Evolutionary conservation across 2,329 filamentous ascomycete genomes (phyloP).

Genomic region (Aspergillus neotritici): DNA sequence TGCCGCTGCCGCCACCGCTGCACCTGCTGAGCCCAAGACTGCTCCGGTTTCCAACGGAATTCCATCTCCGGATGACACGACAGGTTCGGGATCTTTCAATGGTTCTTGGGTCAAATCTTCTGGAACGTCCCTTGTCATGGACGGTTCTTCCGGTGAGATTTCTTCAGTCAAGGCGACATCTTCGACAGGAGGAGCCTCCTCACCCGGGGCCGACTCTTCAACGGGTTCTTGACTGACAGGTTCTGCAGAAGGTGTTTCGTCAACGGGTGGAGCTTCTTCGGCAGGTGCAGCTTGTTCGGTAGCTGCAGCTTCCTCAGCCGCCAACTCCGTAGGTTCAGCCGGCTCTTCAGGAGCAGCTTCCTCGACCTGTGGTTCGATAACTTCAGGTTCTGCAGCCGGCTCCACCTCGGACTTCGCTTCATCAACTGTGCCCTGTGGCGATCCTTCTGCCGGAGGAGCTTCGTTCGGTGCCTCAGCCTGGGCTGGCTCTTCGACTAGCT

Average conservation of each 20-base stretch:
- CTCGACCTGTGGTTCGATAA: neutral
- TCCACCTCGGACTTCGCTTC: conserved; percentile 4
- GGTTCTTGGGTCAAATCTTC: conserved; percentile 5
- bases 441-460: neutral
- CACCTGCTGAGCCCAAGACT: conserved; percentile 6
- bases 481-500: neutral
- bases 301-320: conserved; percentile 7
- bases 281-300: conserved; percentile 8
- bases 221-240: conserved; percentile 10
- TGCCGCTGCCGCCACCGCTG: conserved; percentile 7
- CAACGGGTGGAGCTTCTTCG: conserved; percentile 17
- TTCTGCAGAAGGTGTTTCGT: conserved; percentile 8
- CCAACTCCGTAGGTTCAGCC: conserved; percentile 5
- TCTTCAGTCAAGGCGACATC: conserved; percentile 3
- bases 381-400: conserved; percentile 6
- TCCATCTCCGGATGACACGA: conserved; percentile 5
- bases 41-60: neutral
- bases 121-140: conserved; percentile 1
- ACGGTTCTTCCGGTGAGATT: conserved; percentile 7
- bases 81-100: conserved; percentile 2
- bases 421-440: neutral
- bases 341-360: conserved; percentile 10
- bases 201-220: conserved; percentile 8
- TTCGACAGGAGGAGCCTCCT: conserved; percentile 5
- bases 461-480: conserved; percentile 11